Conservation (phyloP, 768 basidiomycete species). For the Cyathus striatus region DNA sequence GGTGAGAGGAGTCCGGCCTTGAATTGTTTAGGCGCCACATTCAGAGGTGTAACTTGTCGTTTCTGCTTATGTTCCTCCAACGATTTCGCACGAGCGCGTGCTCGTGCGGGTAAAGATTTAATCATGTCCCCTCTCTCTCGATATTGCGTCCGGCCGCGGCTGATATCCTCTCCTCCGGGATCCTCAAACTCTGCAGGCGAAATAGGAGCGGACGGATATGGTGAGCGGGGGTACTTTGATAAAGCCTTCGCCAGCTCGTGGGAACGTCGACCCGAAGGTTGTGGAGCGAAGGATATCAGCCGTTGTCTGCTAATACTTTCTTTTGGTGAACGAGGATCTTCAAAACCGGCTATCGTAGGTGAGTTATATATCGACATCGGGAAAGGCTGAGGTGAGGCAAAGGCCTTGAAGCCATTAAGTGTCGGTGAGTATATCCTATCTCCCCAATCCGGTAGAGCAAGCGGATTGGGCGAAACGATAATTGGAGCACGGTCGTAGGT, state of each 20-base stretch:
- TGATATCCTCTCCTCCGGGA: conserved; percentile 1
- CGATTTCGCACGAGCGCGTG: conserved; percentile 8
- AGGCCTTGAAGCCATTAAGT: conserved; percentile 26
- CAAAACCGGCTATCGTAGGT: conserved; percentile 23
- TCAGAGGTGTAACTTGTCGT: neutral
- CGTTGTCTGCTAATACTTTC: conserved; percentile 12
- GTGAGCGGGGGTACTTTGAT: conserved; percentile 33
- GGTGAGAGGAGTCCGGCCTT: conserved; percentile 2
- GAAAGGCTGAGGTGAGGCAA: conserved; percentile 23
- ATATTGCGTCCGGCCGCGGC: conserved; percentile 1
- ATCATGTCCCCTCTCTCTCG: conserved; percentile 2
- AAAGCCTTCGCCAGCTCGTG: conserved; percentile 22
- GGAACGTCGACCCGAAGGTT: conserved; percentile 9
- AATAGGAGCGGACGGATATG: conserved; percentile 31
- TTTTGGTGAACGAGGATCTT: conserved; percentile 37
- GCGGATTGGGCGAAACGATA: conserved; percentile 49
- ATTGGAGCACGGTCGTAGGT: conserved; percentile 66
- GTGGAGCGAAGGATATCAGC: conserved; percentile 16
- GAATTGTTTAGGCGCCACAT: neutral
- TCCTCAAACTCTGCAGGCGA: conserved; percentile 13
- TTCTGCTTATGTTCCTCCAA: conserved; percentile 9
- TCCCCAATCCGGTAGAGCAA: conserved; percentile 50
- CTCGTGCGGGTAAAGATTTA: conserved; percentile 5
- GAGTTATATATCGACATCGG: conserved; percentile 7
- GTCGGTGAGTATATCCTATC: conserved; percentile 38